Percentiles rank a stretch among this genome's conserved stretches.
Evolutionary conservation across 495 filamentous ascomycete species (phyloP).

Genomic region (Penicillium ochrochloron): DNA sequence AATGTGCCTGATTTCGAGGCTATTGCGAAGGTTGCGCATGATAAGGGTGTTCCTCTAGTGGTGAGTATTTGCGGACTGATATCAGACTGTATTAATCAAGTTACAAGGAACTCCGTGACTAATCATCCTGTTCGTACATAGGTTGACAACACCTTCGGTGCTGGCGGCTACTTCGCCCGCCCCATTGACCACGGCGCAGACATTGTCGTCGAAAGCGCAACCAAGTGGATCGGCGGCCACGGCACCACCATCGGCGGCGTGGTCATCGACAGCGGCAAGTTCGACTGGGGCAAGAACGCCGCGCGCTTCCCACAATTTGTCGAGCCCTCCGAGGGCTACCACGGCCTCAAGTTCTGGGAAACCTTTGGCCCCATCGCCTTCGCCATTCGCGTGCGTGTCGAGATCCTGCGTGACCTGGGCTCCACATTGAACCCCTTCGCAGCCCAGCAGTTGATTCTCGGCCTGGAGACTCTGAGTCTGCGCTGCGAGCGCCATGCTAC

Average conservation of each 20-base stretch:
- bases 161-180: conserved; percentile 87
- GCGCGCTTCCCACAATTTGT: conserved; percentile 92
- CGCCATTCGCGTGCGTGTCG: conserved; percentile 79
- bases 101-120: background rate
- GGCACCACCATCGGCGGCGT: conserved; percentile 94
- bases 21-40: conserved; percentile 79
- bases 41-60: conserved; percentile 81
- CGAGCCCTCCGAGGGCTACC: conserved; percentile 91
- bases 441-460: conserved; percentile 91
- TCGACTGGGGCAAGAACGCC: conserved; percentile 91
- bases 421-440: conserved; percentile 87
- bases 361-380: conserved; percentile 88
- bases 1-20: conserved; percentile 91
- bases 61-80: conserved; percentile 51
- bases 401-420: conserved; percentile 90
- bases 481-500: conserved; percentile 84
- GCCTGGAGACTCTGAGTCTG: conserved; percentile 88
- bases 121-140: conserved; percentile 25
- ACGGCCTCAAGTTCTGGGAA: conserved; percentile 97
- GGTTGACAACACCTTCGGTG: conserved; percentile 98
- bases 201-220: conserved; percentile 93
- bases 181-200: conserved; percentile 94
- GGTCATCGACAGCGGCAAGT: conserved; percentile 90
- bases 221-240: conserved; percentile 99
- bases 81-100: background rate